A percentile compares a stretch with the other conserved stretches of the same genome.
Conservation (phyloP, 208 protist species). For the Trypanosoma congolense region DNA sequence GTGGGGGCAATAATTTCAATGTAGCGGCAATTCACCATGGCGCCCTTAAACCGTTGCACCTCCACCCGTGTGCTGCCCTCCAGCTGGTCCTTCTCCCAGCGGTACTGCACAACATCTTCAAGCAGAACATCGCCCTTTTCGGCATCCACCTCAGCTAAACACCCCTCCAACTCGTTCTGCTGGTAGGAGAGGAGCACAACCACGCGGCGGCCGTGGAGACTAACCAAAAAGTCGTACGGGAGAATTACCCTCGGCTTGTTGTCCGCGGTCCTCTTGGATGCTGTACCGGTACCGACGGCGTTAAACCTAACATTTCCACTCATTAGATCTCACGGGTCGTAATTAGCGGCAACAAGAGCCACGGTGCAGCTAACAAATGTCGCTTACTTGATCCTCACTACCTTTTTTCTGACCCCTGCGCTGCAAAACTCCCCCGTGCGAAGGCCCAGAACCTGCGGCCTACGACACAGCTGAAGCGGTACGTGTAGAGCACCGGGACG, state of each 20-base stretch:
- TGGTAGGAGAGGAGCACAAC: slow-evolving; percentile 58
- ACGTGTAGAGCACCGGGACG: too few species aligned
- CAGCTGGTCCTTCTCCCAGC: slow-evolving; percentile 20
- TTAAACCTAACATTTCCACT: slow-evolving; percentile 28
- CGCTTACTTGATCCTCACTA: too few species aligned
- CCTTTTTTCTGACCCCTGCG: too few species aligned
- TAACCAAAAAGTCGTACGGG: slow-evolving; percentile 66
- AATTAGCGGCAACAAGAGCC: too few species aligned
- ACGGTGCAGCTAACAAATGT: too few species aligned
- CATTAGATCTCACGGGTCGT: too few species aligned
- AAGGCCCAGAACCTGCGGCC: too few species aligned
- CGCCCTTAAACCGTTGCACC: slow-evolving; percentile 35
- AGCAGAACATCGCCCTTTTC: slow-evolving; percentile 68
- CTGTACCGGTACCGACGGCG: neutral
- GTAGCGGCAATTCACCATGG: slow-evolving; percentile 71
- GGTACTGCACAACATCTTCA: slow-evolving; percentile 63
- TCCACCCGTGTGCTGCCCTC: slow-evolving; percentile 23
- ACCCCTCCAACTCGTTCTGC: slow-evolving; percentile 61
- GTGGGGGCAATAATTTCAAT: slow-evolving; percentile 60
- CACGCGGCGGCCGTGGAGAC: slow-evolving; percentile 61
- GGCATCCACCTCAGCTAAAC: slow-evolving; percentile 53
- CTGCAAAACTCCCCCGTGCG: too few species aligned
- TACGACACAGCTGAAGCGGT: too few species aligned
- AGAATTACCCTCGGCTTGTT: slow-evolving; percentile 40
- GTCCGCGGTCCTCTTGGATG: slow-evolving; percentile 1